These are phyloP conservation scores for Blastocystis sp. DNA, from an alignment of 352 stramenopile species.

Conservation along the genomic window DNA sequence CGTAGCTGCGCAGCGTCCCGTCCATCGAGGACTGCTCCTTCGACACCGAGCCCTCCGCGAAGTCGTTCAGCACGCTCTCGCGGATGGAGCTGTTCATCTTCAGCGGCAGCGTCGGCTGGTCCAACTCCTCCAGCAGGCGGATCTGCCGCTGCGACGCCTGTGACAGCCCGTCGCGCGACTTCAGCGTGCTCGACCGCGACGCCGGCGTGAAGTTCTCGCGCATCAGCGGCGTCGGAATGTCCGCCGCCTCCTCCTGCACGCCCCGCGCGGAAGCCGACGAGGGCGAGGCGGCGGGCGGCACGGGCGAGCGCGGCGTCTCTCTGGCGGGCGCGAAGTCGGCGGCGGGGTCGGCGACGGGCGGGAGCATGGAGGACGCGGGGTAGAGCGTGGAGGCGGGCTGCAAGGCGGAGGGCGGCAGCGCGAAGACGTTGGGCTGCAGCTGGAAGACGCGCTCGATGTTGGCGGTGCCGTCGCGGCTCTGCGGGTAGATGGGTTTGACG, in stretches of 20 bases:
- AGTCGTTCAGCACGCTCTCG: not conserved
- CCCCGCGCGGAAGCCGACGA: not conserved
- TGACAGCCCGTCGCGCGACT: not conserved
- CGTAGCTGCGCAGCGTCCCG: not conserved
- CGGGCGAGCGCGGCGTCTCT: not conserved
- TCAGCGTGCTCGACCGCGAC: conserved; percentile 2
- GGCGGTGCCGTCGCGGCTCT: conserved; percentile 40
- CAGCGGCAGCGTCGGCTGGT: not conserved
- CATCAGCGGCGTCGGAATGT: not conserved
- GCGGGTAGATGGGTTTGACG: conserved; percentile 27
- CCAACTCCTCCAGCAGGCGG: not conserved
- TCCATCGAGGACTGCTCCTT: not conserved
- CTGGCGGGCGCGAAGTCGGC: not conserved
- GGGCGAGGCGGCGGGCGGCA: too few species aligned
- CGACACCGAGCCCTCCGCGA: not conserved
- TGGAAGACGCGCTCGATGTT: conserved; percentile 33
- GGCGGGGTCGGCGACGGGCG: not conserved
- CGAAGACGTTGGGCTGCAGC: conserved; percentile 23
- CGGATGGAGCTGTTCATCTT: not conserved
- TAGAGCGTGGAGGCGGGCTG: not conserved
- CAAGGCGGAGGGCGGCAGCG: not conserved
- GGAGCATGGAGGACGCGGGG: not conserved
- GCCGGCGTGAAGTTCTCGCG: not conserved
- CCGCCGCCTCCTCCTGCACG: not conserved
- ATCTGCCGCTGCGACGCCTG: not conserved